Base-by-base conservation (phyloP, 257 asterid genomes). In the Lavandula angustifolia region DNA sequence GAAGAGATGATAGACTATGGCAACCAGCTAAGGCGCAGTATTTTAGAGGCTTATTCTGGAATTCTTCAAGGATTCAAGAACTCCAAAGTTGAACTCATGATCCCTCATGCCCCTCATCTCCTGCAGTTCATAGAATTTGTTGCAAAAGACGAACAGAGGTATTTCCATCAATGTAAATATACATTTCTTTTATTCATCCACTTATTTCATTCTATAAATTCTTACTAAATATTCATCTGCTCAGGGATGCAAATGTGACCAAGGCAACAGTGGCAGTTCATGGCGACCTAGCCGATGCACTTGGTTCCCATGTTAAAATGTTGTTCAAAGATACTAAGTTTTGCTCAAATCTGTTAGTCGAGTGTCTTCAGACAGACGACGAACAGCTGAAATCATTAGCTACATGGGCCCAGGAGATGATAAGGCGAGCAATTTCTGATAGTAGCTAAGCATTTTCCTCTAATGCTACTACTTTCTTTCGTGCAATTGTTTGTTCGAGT, bases 221-320 rank as follows among this genome's bases (percentile, higher is more conserved):
- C 13, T 42, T 41, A 54, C 29, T 4, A 44, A 6, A 31, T 68
- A 48, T 65, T 50, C 56, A 66, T 22, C 47, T 46, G 17, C 59
- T 68, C 66, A 91, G 98, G 84, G 96, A 91, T 42, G 94, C 78
- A 48, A 80, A 68, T 53, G 95, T 88, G 12, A 85, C 94, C 3
- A 87, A 86, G 79, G 95, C 96, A 42, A 86, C 94, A 13, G 91
- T 85, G 44, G 96, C 89, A 4, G 98, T 84, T 54, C 57, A 86
- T 80, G 98, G 98, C n/a, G 98, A 91, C 72, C 57, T 86, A 50
- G 96, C 95, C 13, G 98, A 91, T 79, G 82, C 96, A 9, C 86
- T 91, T 38, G 95, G 98, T 59, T 65, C 94, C 32, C 81, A 84
- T 70, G 68, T 80, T 60, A 84, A 80, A 80, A 46, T 54, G 56